A percentile compares a stretch with the other conserved stretches of the same genome.
Evolutionary conservation across 106 monocot genomes (phyloP).

Genomic region (Dioscorea dumetorum): DNA sequence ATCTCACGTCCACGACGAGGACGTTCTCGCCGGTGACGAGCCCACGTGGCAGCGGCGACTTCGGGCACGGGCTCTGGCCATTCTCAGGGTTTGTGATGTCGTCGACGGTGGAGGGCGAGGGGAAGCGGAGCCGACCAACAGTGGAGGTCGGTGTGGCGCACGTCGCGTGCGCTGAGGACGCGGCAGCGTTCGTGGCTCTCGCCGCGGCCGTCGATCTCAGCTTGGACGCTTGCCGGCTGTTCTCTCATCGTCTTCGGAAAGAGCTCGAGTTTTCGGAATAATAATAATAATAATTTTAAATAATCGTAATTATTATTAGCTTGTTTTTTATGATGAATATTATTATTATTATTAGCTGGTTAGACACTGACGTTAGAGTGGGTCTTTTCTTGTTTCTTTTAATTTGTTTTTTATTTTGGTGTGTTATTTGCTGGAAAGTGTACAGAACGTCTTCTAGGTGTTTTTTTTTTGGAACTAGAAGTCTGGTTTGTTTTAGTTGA

Average conservation of each 20-base stretch:
- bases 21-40: slow-evolving; percentile 55
- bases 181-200: slow-evolving; percentile 88
- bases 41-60: slow-evolving; percentile 75
- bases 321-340: neutral
- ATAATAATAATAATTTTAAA: neutral
- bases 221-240: slow-evolving; percentile 89
- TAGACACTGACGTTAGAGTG: neutral
- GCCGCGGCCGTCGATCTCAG: slow-evolving; percentile 91
- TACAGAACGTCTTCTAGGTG: slow-evolving; percentile 18
- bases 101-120: slow-evolving; percentile 74
- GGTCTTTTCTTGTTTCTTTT: no score
- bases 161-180: slow-evolving; percentile 86
- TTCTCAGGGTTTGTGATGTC: slow-evolving; percentile 87
- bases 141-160: slow-evolving; percentile 89
- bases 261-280: slow-evolving; percentile 35
- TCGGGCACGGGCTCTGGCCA: slow-evolving; percentile 51
- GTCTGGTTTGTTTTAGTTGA: neutral
- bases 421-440: neutral
- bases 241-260: slow-evolving; percentile 69
- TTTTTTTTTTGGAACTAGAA: slow-evolving; percentile 10
- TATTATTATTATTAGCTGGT: neutral
- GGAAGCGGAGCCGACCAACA: slow-evolving; percentile 40
- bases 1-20: slow-evolving; percentile 29
- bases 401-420: neutral
- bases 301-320: neutral